Evolutionary conservation across 176 grass and related monocot genomes (phyloP).

Genomic region (Tillandsia leiboldiana): DNA sequence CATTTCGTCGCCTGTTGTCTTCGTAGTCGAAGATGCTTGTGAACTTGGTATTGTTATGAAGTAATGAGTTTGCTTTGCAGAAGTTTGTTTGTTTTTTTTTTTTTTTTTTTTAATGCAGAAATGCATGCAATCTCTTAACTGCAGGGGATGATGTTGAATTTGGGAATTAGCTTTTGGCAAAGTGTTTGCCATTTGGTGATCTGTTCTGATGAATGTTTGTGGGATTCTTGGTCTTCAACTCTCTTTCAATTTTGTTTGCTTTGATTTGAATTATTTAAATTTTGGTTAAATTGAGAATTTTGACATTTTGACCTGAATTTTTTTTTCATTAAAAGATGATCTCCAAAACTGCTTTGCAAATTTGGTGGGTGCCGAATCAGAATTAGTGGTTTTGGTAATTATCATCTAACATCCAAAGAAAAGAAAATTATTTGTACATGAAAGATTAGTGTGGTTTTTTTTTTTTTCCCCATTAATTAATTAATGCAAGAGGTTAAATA

Average conservation of each 20-base stretch:
- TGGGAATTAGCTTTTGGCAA: not conserved
- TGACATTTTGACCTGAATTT: not conserved
- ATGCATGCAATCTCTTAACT: too few species aligned
- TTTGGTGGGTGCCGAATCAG: not conserved
- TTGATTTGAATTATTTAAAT: too few species aligned
- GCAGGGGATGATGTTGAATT: too few species aligned
- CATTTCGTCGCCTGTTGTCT: constrained; percentile 2
- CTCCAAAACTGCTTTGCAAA: not conserved
- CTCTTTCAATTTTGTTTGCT: too few species aligned
- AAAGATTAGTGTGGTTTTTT: too few species aligned
- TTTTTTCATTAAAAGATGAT: not conserved
- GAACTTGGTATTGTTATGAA: not conserved
- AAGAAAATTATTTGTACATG: not conserved
- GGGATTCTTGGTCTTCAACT: not conserved
- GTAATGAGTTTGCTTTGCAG: not conserved
- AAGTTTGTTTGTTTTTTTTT: too few species aligned
- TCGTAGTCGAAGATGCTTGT: not conserved
- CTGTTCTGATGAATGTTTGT: constrained; percentile 4
- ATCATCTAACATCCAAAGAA: not conserved
- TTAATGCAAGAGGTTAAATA: too few species aligned
- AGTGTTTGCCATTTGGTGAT: not conserved
- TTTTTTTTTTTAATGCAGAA: too few species aligned
- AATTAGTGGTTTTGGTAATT: constrained; percentile 2
- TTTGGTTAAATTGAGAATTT: too few species aligned
- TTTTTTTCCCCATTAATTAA: too few species aligned